Conservation (phyloP, 2,329 filamentous ascomycete species). For the Periconia sp. region DNA sequence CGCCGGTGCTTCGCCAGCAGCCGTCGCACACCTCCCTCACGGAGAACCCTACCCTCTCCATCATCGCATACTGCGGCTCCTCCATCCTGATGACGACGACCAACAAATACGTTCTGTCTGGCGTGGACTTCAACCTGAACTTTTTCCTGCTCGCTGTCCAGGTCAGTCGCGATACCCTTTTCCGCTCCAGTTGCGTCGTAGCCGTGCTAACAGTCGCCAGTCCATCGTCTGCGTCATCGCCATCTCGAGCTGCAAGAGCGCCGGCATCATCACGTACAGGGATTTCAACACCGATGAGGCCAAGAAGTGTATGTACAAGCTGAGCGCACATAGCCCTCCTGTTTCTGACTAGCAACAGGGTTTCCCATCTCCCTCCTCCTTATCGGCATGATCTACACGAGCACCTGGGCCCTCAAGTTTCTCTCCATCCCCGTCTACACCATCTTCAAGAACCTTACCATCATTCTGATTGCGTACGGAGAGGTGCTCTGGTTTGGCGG, state of each 20-base stretch:
- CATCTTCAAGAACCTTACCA: slow-evolving; percentile 99
- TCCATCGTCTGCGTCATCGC: slow-evolving; percentile 86
- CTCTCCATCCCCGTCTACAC: slow-evolving; percentile 98
- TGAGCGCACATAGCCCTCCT: not conserved
- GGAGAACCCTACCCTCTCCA: slow-evolving; percentile 79
- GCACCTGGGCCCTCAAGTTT: slow-evolving; percentile 93
- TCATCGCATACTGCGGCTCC: slow-evolving; percentile 88
- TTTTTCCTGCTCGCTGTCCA: slow-evolving; percentile 93
- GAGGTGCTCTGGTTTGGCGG: slow-evolving; percentile 99
- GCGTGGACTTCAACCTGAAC: slow-evolving; percentile 90
- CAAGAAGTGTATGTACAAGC: slow-evolving; percentile 75
- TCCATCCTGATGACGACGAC: slow-evolving; percentile 99
- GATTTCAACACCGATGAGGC: slow-evolving; percentile 90
- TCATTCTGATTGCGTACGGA: slow-evolving; percentile 97
- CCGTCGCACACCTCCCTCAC: slow-evolving; percentile 53
- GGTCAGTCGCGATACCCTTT: slow-evolving; percentile 67
- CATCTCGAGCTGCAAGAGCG: slow-evolving; percentile 81
- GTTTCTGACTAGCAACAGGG: slow-evolving; percentile 63
- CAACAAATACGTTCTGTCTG: slow-evolving; percentile 98
- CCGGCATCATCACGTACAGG: slow-evolving; percentile 80
- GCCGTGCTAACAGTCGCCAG: slow-evolving; percentile 57
- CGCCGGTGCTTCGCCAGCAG: slow-evolving; percentile 55
- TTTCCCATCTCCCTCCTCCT: slow-evolving; percentile 95
- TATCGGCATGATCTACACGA: slow-evolving; percentile 99
- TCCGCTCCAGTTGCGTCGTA: not conserved